Evolutionary conservation across 139 green algal species (phyloP).

Genomic region (Chlorella sorokiniana): DNA sequence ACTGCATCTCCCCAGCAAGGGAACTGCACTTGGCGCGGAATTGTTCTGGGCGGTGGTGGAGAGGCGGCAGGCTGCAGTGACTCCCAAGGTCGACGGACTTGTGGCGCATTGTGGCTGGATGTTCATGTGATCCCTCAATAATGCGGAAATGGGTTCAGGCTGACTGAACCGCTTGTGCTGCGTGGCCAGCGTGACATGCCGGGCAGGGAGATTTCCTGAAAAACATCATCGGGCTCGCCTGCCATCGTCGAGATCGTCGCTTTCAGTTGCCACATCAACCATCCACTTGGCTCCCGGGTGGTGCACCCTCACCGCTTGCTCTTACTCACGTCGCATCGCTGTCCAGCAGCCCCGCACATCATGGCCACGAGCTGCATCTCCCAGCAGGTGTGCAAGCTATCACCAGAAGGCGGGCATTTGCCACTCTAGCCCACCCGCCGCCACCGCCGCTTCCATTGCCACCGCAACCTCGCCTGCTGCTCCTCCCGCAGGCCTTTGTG

Average conservation of each 20-base stretch:
- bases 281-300: background rate
- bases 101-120: no score
- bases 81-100: no score
- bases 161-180: no score
- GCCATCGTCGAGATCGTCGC: background rate
- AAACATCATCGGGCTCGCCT: no score
- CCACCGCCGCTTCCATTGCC: background rate
- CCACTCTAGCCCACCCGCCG: background rate
- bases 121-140: no score
- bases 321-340: no score
- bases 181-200: no score
- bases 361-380: background rate
- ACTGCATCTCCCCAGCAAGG: background rate
- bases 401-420: background rate
- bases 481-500: slow-evolving; percentile 13
- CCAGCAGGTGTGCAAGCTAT: background rate
- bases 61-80: no score
- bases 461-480: background rate
- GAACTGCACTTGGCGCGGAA: background rate
- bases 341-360: background rate
- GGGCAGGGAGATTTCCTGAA: no score
- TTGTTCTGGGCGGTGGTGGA: no score
- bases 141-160: no score
- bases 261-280: background rate
- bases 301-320: background rate